phyloP scores from a whole-genome alignment of 1,139 yeast species.

The Protomyces inouyei region DNA sequence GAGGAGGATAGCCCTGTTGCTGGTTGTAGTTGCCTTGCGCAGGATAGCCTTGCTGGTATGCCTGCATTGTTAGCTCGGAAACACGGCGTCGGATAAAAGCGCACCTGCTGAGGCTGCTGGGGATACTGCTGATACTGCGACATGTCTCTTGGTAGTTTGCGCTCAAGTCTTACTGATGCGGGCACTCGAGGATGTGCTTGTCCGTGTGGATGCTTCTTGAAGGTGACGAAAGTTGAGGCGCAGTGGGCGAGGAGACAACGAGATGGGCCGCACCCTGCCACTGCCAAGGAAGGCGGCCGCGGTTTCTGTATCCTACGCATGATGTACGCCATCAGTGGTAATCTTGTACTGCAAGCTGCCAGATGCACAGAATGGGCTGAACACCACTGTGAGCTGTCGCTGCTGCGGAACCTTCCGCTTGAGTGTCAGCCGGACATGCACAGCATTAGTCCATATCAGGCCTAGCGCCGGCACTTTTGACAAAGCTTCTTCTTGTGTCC shows the following conservation, averaged over 20 bases:
- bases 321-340: not conserved
- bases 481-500: slow-evolving; percentile 43
- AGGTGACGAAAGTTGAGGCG: not conserved
- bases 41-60: slow-evolving; percentile 10
- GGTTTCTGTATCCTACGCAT: not conserved
- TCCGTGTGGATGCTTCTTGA: not conserved
- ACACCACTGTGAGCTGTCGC: slow-evolving; percentile 8
- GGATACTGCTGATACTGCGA: slow-evolving; percentile 17
- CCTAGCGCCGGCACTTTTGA: slow-evolving; percentile 30
- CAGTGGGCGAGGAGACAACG: not conserved
- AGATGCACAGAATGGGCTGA: slow-evolving; percentile 4
- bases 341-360: not conserved
- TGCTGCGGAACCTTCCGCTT: not conserved
- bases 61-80: not conserved
- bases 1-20: not conserved
- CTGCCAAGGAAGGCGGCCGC: not conserved
- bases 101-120: slow-evolving; percentile 10
- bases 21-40: slow-evolving; percentile 5
- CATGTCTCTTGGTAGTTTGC: not conserved
- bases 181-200: too few species aligned
- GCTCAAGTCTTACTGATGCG: too few species aligned
- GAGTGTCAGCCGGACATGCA: slow-evolving; percentile 26
- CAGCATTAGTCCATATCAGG: slow-evolving; percentile 29
- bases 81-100: not conserved
- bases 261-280: not conserved